Evolutionary conservation across 495 filamentous ascomycete genomes (phyloP).

Genomic region (Acidiella bohemica): DNA sequence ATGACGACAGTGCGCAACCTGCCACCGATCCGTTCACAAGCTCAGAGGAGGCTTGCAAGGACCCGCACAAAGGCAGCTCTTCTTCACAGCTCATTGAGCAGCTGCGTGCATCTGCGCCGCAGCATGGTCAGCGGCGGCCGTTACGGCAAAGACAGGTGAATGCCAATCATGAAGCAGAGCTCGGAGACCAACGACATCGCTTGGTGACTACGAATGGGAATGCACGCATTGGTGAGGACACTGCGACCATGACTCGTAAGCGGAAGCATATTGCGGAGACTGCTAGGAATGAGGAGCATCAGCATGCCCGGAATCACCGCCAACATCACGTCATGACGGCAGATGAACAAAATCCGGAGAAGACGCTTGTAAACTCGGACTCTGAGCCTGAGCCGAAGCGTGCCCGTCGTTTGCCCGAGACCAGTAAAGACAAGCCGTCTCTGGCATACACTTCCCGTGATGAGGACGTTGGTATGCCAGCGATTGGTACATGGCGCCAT

Average conservation of each 20-base stretch:
- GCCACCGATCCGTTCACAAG: constrained; percentile 8
- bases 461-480: neutral
- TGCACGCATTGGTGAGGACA: too few relatives aligned
- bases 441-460: too few relatives aligned
- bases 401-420: too few relatives aligned
- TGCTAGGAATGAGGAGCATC: too few relatives aligned
- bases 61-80: neutral
- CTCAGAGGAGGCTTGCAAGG: constrained; percentile 1
- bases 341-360: constrained; percentile 9
- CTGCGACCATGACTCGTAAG: too few relatives aligned
- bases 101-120: neutral
- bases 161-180: too few relatives aligned
- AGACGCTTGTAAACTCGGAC: constrained; percentile 17
- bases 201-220: too few relatives aligned
- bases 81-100: constrained; percentile 4
- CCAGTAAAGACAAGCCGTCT: too few relatives aligned
- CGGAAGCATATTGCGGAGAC: too few relatives aligned
- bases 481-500: constrained; percentile 9
- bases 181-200: too few relatives aligned
- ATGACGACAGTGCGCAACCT: constrained; percentile 1
- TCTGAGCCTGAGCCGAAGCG: neutral
- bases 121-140: neutral
- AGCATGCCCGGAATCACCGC: too few relatives aligned
- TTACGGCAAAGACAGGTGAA: neutral
- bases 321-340: too few relatives aligned